A percentile compares a stretch with the other conserved stretches of the same genome.
phyloP scores from a whole-genome alignment of 345 rosid genomes.

The Populus euphratica region DNA sequence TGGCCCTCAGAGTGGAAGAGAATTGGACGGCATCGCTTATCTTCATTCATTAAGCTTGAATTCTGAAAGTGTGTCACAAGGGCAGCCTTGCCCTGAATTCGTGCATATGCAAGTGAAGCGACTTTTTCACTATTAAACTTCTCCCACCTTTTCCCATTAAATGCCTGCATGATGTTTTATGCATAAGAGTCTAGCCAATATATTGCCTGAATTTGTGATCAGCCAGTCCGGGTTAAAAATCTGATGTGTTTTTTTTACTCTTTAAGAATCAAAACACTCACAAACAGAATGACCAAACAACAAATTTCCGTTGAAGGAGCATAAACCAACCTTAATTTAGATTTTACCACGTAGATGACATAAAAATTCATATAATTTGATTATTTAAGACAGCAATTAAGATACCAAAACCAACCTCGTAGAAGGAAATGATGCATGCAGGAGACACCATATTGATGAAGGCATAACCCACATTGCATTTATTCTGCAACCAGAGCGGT shows the following conservation, averaged over 20 bases:
- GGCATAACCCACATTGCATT: constrained; percentile 25
- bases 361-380: background rate
- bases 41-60: constrained; percentile 27
- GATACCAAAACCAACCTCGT: constrained; percentile 11
- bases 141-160: constrained; percentile 28
- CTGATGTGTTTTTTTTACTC: background rate
- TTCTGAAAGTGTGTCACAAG: constrained; percentile 25
- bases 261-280: background rate
- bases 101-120: constrained; percentile 23
- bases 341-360: background rate
- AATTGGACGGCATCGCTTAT: constrained; percentile 24
- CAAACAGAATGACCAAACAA: background rate
- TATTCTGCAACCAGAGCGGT: constrained; percentile 15
- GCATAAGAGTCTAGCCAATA: background rate
- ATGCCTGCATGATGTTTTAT: constrained; percentile 9
- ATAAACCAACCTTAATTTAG: background rate
- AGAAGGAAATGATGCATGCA: constrained; percentile 17
- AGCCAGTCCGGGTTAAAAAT: background rate
- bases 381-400: background rate
- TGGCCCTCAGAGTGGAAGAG: constrained; percentile 19
- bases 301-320: background rate
- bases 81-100: constrained; percentile 26
- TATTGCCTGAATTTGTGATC: background rate
- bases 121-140: constrained; percentile 26
- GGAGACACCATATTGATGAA: constrained; percentile 28